phyloP scores from a whole-genome alignment of 1,284 basidiomycete species.

The Nidula niveotomentosa region DNA sequence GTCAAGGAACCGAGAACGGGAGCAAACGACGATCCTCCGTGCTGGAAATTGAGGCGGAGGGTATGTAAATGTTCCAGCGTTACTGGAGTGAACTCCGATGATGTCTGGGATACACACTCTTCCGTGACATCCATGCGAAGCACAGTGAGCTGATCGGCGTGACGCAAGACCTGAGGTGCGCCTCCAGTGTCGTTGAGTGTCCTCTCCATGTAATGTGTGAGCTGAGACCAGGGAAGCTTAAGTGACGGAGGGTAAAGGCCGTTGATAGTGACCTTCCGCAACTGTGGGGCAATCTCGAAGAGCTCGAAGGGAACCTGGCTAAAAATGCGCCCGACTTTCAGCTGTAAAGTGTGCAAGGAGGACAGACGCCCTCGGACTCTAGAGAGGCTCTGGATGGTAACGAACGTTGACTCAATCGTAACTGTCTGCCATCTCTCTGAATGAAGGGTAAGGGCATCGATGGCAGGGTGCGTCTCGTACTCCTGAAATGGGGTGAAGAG shows the following conservation, averaged over 20 bases:
- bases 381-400: not conserved
- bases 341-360: constrained; percentile 8
- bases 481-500: constrained; percentile 7
- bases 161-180: not conserved
- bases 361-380: constrained; percentile 12
- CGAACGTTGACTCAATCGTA: constrained; percentile 3
- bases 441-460: constrained; percentile 11
- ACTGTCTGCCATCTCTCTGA: constrained; percentile 14
- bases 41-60: not conserved
- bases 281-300: constrained; percentile 15
- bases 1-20: constrained; percentile 11
- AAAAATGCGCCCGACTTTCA: constrained; percentile 3
- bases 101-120: not conserved
- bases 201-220: constrained; percentile 8
- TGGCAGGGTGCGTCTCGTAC: constrained; percentile 9
- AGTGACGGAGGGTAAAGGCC: constrained; percentile 7
- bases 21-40: not conserved
- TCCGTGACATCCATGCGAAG: not conserved
- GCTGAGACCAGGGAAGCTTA: constrained; percentile 13
- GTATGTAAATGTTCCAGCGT: not conserved
- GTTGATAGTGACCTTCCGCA: constrained; percentile 10
- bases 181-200: not conserved
- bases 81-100: not conserved
- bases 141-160: not conserved
- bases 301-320: constrained; percentile 8